Evolutionary conservation across 306 rosid species (phyloP).

Genomic region (Albizia julibrissin): DNA sequence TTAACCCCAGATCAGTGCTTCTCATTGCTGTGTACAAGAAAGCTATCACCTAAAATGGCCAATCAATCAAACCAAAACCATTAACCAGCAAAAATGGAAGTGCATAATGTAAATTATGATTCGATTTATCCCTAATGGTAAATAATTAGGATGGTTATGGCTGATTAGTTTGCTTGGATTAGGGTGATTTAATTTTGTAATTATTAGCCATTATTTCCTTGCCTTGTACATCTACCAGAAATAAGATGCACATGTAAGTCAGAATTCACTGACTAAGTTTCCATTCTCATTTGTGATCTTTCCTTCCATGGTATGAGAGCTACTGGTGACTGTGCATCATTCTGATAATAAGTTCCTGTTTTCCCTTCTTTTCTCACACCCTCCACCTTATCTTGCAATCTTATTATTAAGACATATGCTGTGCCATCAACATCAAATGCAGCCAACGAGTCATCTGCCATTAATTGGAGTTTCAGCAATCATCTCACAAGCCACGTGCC

Average conservation of each 20-base stretch:
- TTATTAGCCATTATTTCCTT: not conserved
- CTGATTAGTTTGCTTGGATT: not conserved
- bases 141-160: not conserved
- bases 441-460: not conserved
- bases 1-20: constrained; percentile 79
- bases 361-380: not conserved
- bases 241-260: not conserved
- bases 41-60: constrained; percentile 76
- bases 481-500: not conserved
- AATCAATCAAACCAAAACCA: constrained; percentile 31
- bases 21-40: constrained; percentile 96
- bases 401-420: not conserved
- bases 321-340: not conserved
- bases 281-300: not conserved
- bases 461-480: not conserved
- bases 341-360: not conserved
- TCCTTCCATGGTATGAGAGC: not conserved
- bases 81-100: constrained; percentile 28
- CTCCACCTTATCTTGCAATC: not conserved
- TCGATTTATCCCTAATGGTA: not conserved
- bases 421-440: not conserved
- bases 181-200: not conserved
- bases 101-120: not conserved
- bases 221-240: not conserved
- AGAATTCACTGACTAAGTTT: not conserved